Evolutionary conservation across 805 yeast species (phyloP).

Genomic region (Novakomyces olei): DNA sequence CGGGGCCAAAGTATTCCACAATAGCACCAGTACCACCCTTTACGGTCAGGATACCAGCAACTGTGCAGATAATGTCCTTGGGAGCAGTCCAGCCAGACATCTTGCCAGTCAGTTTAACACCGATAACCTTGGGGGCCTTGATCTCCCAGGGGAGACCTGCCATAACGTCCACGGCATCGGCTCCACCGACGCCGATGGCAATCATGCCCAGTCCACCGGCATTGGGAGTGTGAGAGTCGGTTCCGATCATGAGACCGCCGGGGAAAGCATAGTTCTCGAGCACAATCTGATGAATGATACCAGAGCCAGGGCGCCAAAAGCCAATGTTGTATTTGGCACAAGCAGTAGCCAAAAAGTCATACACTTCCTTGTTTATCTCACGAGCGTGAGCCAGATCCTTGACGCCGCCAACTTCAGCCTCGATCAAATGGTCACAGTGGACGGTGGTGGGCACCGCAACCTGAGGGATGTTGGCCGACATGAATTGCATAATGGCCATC

Average conservation of each 20-base stretch:
- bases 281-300: constrained; percentile 94
- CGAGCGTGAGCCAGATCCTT: constrained; percentile 62
- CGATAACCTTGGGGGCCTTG: constrained; percentile 86
- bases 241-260: constrained; percentile 91
- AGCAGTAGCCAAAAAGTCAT: constrained; percentile 79
- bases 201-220: constrained; percentile 98
- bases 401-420: constrained; percentile 83
- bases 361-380: constrained; percentile 78
- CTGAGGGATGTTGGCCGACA: constrained; percentile 78
- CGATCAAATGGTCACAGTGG: constrained; percentile 96
- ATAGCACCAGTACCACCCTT: constrained; percentile 96
- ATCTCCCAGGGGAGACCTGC: constrained; percentile 98
- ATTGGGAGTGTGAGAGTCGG: constrained; percentile 96
- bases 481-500: constrained; percentile 94
- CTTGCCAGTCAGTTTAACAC: constrained; percentile 78
- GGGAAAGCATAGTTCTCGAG: constrained; percentile 93
- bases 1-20: constrained; percentile 92
- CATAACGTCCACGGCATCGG: constrained; percentile 95
- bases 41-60: constrained; percentile 84
- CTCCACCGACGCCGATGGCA: constrained; percentile 99
- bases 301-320: constrained; percentile 99
- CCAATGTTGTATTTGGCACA: constrained; percentile 90
- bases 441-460: constrained; percentile 89
- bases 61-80: constrained; percentile 79
- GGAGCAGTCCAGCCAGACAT: constrained; percentile 92